Evolutionary conservation across 2,329 filamentous ascomycete species (phyloP).

Genomic region (Ceratocystis colombiana): DNA sequence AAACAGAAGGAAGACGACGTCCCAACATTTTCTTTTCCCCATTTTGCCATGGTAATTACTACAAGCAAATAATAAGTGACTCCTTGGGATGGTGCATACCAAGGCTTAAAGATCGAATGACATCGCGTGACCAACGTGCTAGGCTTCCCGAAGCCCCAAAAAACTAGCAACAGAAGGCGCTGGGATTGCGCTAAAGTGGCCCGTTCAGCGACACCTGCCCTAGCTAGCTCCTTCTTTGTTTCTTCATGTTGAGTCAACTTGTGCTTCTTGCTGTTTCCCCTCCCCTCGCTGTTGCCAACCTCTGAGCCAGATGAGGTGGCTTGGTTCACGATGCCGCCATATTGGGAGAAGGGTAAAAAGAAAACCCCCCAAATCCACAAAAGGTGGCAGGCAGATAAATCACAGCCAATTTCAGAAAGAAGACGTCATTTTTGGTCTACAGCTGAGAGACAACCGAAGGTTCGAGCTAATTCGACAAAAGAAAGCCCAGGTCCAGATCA

Average conservation of each 20-base stretch:
- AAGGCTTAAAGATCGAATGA: slow-evolving; percentile 18
- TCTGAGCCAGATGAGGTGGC: background rate
- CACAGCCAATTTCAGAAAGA: background rate
- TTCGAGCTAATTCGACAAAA: background rate
- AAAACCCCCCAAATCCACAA: background rate
- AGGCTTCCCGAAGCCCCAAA: slow-evolving; percentile 1
- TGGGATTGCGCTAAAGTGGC: slow-evolving; percentile 6
- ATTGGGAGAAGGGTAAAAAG: no score
- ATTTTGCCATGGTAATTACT: background rate
- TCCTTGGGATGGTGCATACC: background rate
- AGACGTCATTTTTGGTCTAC: background rate
- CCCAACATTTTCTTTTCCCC: background rate
- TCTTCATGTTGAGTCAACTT: background rate
- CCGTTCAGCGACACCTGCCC: slow-evolving; percentile 4
- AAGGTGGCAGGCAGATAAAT: background rate
- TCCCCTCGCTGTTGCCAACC: background rate
- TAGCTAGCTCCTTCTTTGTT: background rate
- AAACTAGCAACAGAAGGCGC: background rate
- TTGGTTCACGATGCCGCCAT: background rate
- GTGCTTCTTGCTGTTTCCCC: background rate
- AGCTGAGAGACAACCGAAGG: background rate
- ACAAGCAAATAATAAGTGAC: background rate
- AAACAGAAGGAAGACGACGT: background rate
- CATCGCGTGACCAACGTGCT: slow-evolving; percentile 22
- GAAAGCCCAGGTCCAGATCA: background rate